These are phyloP conservation scores for Eustoma russellianum DNA, from an alignment of 257 asterid genomes.

Conservation along the genomic window DNA sequence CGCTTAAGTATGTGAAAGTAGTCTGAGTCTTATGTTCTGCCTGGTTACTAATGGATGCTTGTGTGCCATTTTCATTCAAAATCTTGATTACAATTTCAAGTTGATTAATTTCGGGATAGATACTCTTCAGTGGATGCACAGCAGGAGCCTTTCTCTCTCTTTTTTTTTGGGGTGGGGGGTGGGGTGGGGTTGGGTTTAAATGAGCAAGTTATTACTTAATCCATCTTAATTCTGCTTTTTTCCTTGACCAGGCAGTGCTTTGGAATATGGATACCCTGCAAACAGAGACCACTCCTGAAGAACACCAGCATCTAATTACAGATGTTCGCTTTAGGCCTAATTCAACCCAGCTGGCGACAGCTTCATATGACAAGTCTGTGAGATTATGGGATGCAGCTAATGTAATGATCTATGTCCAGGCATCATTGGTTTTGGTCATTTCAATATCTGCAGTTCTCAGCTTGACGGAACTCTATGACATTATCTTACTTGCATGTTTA, in stretches of 20 bases:
- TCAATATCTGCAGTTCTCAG: not conserved
- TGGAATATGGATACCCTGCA: slow-evolving; percentile 96
- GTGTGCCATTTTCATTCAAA: no score
- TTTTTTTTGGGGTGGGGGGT: no score
- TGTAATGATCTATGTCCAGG: slow-evolving; percentile 34
- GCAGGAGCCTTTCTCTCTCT: no score
- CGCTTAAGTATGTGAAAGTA: not conserved
- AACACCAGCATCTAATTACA: slow-evolving; percentile 68
- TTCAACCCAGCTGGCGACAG: slow-evolving; percentile 81
- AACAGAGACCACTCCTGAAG: slow-evolving; percentile 60
- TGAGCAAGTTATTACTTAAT: not conserved
- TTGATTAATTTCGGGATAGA: no score
- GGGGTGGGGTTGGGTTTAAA: no score
- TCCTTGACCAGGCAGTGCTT: slow-evolving; percentile 63
- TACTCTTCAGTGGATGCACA: not conserved
- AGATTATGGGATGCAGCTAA: slow-evolving; percentile 97
- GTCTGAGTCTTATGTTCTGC: not conserved
- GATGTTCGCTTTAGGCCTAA: slow-evolving; percentile 97
- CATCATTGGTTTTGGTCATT: not conserved
- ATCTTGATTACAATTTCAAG: no score
- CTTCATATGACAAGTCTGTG: slow-evolving; percentile 83
- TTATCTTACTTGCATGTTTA: slow-evolving; percentile 2
- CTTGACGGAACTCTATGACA: not conserved
- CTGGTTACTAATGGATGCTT: no score
- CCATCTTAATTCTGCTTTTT: not conserved